Percentiles rank a stretch among this genome's conserved stretches.
These are phyloP conservation scores for Phytophthora fragariae DNA, from an alignment of 352 stramenopile species.

Conservation along the genomic window DNA sequence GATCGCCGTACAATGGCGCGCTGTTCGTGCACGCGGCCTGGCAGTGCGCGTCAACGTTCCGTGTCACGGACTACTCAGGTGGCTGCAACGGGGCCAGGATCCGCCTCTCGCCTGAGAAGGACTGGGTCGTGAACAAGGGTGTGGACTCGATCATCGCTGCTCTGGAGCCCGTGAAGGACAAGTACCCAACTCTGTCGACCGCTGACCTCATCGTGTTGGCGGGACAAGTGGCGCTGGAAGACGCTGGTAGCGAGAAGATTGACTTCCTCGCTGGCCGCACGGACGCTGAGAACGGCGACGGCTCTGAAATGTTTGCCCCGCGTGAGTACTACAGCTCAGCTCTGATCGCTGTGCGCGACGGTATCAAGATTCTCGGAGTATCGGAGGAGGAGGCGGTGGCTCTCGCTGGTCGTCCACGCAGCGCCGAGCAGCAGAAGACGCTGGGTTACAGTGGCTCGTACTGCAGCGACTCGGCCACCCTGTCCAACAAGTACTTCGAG, in stretches of 20 bases:
- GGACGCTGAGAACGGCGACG: conserved; percentile 80
- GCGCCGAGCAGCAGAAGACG: conserved; percentile 90
- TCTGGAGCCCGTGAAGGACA: conserved; percentile 87
- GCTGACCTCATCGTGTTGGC: conserved; percentile 94
- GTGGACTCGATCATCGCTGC: conserved; percentile 75
- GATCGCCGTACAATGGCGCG: conserved; percentile 45
- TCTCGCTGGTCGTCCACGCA: conserved; percentile 88
- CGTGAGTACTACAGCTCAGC: conserved; percentile 84
- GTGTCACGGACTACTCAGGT: conserved; percentile 73
- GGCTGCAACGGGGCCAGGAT: conserved; percentile 90
- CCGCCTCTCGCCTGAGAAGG: conserved; percentile 82
- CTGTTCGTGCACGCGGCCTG: conserved; percentile 86
- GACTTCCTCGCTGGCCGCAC: conserved; percentile 46
- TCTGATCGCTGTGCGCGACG: conserved; percentile 87
- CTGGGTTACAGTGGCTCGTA: conserved; percentile 88
- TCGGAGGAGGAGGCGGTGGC: conserved; percentile 94
- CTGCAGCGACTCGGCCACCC: conserved; percentile 72
- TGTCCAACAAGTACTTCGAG: conserved; percentile 77
- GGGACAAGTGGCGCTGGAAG: conserved; percentile 47
- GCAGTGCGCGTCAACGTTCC: conserved; percentile 91
- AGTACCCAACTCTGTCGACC: conserved; percentile 89
- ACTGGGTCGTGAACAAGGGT: conserved; percentile 88
- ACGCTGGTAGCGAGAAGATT: conserved; percentile 28
- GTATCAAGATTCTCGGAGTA: conserved; percentile 94
- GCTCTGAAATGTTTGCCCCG: conserved; percentile 87